These are phyloP conservation scores for Leptomonas seymouri DNA, from an alignment of 208 protist genomes.

Conservation along the genomic window DNA sequence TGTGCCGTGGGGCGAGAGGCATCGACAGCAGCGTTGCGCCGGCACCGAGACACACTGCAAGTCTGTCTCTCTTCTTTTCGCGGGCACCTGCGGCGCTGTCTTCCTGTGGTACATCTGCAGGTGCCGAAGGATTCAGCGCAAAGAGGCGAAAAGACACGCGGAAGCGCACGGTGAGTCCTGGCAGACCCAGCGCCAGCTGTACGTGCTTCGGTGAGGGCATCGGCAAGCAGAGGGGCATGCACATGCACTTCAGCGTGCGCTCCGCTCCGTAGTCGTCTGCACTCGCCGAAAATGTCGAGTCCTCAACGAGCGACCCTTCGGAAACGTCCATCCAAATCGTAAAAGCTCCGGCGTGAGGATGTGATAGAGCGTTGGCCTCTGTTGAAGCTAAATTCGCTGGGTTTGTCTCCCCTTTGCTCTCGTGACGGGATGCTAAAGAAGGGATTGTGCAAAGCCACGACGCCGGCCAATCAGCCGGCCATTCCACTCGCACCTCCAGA, in stretches of 20 bases:
- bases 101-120: not conserved
- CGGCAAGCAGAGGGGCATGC: conserved; percentile 18
- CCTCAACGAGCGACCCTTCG: not conserved
- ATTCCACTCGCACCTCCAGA: conserved; percentile 21
- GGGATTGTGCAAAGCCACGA: conserved; percentile 6
- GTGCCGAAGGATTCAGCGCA: not conserved
- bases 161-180: conserved; percentile 19
- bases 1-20: not conserved
- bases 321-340: conserved; percentile 14
- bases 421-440: too few species aligned
- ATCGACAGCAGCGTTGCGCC: conserved; percentile 12
- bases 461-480: conserved; percentile 20
- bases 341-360: not conserved
- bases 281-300: not conserved
- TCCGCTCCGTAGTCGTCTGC: not conserved
- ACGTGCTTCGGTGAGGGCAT: conserved; percentile 27
- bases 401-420: not conserved
- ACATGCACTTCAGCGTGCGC: not conserved
- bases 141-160: conserved; percentile 12
- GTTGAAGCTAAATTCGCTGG: not conserved
- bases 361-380: not conserved
- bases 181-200: conserved; percentile 5
- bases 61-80: not conserved
- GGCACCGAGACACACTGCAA: conserved; percentile 9
- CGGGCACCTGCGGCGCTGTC: not conserved